These are phyloP conservation scores for Sistotremastrum niveocremeum DNA, from an alignment of 768 basidiomycete species.

Conservation along the genomic window DNA sequence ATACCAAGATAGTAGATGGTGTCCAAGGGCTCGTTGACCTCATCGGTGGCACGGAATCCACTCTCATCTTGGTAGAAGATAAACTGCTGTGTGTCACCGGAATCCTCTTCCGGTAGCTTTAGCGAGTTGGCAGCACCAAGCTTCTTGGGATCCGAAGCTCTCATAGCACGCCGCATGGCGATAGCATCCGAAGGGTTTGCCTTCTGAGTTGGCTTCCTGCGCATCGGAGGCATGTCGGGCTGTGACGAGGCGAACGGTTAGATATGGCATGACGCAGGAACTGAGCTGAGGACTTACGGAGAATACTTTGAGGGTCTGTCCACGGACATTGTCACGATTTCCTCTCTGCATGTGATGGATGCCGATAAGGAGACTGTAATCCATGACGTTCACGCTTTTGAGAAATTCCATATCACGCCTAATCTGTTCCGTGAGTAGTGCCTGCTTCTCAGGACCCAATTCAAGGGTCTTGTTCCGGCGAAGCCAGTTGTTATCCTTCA, in stretches of 20 bases:
- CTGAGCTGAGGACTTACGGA: slow-evolving; percentile 40
- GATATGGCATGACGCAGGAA: not conserved
- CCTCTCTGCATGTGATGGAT: slow-evolving; percentile 87
- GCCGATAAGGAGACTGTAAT: slow-evolving; percentile 88
- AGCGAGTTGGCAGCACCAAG: slow-evolving; percentile 37
- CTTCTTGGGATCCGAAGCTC: slow-evolving; percentile 64
- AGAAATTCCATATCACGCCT: slow-evolving; percentile 78
- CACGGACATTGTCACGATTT: slow-evolving; percentile 82
- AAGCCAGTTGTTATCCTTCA: slow-evolving; percentile 98
- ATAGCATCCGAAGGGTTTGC: slow-evolving; percentile 59
- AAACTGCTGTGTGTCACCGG: slow-evolving; percentile 57
- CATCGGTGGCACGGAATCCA: slow-evolving; percentile 81
- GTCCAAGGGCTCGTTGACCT: slow-evolving; percentile 57
- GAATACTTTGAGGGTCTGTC: slow-evolving; percentile 85
- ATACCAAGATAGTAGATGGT: slow-evolving; percentile 89
- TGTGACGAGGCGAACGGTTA: slow-evolving; percentile 15
- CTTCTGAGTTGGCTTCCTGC: slow-evolving; percentile 50
- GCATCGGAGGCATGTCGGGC: slow-evolving; percentile 58
- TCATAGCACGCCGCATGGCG: slow-evolving; percentile 77
- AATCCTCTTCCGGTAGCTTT: slow-evolving; percentile 49
- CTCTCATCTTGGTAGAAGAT: slow-evolving; percentile 97
- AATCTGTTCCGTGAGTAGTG: slow-evolving; percentile 82
- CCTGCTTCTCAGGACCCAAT: slow-evolving; percentile 92
- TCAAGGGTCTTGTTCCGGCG: slow-evolving; percentile 62
- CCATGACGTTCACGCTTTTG: slow-evolving; percentile 80